These are phyloP conservation scores for Trypanosoma brucei DNA, from an alignment of 208 protist genomes.

Conservation along the genomic window DNA sequence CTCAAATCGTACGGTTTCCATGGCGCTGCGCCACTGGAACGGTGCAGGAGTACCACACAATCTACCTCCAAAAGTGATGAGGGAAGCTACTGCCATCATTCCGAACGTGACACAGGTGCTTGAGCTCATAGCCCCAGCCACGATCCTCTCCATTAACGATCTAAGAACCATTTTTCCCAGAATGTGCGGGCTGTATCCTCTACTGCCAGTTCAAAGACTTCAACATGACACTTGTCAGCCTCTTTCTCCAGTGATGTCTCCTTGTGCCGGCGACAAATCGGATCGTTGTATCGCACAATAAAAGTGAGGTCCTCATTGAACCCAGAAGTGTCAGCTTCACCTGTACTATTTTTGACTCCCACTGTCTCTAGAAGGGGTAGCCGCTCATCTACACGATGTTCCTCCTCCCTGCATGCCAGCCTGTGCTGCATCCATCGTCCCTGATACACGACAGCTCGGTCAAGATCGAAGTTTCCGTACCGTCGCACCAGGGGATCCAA, in stretches of 20 bases:
- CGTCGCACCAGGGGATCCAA: conserved; percentile 39
- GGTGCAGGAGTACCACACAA: too few relatives aligned
- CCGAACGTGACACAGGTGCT: too few relatives aligned
- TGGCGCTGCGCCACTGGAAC: too few relatives aligned
- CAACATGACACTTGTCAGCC: conserved; percentile 46
- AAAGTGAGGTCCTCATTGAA: conserved; percentile 14
- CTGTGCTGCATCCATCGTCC: conserved; percentile 67
- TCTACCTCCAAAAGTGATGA: too few relatives aligned
- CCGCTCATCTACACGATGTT: conserved; percentile 47
- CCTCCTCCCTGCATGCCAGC: conserved; percentile 54
- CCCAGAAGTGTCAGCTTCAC: not conserved
- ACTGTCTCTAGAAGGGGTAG: conserved; percentile 60
- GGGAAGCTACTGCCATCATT: too few relatives aligned
- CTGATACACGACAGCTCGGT: conserved; percentile 32
- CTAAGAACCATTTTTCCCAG: conserved; percentile 72
- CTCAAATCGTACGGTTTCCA: too few relatives aligned
- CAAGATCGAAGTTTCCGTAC: conserved; percentile 65
- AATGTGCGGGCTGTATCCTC: conserved; percentile 45
- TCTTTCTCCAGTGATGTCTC: conserved; percentile 51
- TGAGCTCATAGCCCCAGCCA: not conserved
- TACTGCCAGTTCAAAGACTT: conserved; percentile 75
- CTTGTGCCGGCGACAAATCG: conserved; percentile 68
- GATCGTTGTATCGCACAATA: conserved; percentile 61
- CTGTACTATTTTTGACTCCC: conserved; percentile 17
- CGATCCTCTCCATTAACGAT: conserved; percentile 28